Evolutionary conservation across 2,329 filamentous ascomycete genomes (phyloP).

Genomic region (Chalaropsis thielavioides): DNA sequence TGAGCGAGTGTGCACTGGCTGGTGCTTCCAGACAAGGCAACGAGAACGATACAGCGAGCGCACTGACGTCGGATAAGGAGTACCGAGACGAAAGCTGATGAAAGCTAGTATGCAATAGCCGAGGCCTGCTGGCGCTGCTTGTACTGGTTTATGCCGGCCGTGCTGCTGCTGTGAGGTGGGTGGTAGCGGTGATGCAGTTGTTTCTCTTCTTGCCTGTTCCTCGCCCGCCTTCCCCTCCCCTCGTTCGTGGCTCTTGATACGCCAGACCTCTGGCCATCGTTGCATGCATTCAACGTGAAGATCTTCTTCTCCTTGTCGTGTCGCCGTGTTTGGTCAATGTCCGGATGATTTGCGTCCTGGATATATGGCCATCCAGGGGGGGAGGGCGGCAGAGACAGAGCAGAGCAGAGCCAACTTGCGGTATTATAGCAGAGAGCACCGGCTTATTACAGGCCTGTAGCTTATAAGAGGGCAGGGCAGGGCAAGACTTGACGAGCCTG

Average conservation of each 20-base stretch:
- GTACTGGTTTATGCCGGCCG: neutral
- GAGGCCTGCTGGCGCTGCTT: neutral
- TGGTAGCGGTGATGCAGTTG: too few species aligned
- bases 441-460: neutral
- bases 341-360: constrained; percentile 2
- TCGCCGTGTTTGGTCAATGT: neutral
- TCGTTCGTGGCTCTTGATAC: too few species aligned
- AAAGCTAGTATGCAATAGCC: neutral
- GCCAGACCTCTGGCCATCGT: neutral
- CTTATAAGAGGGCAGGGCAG: neutral
- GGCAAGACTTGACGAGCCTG: neutral
- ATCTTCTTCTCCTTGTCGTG: neutral
- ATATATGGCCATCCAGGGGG: neutral
- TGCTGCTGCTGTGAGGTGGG: neutral
- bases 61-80: constrained; percentile 3
- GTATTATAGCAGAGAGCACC: neutral
- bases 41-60: neutral
- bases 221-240: too few species aligned
- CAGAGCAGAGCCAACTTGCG: neutral
- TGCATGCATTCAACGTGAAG: neutral
- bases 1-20: too few species aligned
- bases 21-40: neutral
- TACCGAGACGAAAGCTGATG: neutral
- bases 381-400: neutral
- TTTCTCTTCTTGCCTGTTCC: too few species aligned